Conservation (phyloP, 2,329 filamentous ascomycete genomes). For the Aspergillus awamori region DNA sequence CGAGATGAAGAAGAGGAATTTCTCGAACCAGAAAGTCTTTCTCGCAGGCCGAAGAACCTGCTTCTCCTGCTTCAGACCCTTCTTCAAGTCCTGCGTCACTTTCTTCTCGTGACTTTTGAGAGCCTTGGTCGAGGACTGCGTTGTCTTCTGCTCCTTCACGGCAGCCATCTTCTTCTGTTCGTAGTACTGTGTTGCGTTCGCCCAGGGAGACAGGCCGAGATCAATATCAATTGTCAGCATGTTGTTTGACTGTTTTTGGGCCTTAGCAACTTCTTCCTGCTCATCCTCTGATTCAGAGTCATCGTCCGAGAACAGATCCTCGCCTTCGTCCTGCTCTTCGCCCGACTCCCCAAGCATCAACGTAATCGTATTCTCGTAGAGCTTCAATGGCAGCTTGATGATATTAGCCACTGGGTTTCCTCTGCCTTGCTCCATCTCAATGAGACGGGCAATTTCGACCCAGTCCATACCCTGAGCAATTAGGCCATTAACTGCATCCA, state of each 20-base stretch:
- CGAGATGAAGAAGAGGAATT: slow-evolving; percentile 93
- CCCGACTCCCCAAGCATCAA: slow-evolving; percentile 74
- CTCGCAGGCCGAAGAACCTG: slow-evolving; percentile 80
- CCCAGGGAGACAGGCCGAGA: slow-evolving; percentile 78
- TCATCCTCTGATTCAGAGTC: slow-evolving; percentile 51
- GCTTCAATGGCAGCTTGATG: slow-evolving; percentile 83
- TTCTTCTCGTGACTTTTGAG: slow-evolving; percentile 90
- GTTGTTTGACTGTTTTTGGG: slow-evolving; percentile 39
- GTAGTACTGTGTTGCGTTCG: slow-evolving; percentile 89
- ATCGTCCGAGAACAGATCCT: slow-evolving; percentile 65
- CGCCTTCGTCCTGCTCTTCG: slow-evolving; percentile 66
- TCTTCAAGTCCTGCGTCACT: slow-evolving; percentile 81
- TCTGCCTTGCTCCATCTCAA: slow-evolving; percentile 81
- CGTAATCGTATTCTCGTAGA: slow-evolving; percentile 87
- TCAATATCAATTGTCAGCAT: slow-evolving; percentile 79
- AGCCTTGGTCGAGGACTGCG: slow-evolving; percentile 77
- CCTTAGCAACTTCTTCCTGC: slow-evolving; percentile 29
- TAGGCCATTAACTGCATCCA: slow-evolving; percentile 89
- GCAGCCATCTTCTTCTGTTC: slow-evolving; percentile 83
- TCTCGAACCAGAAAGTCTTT: slow-evolving; percentile 92
- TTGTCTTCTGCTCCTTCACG: slow-evolving; percentile 83
- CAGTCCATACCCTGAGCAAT: slow-evolving; percentile 96
- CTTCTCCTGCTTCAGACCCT: slow-evolving; percentile 88
- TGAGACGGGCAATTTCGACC: slow-evolving; percentile 84
- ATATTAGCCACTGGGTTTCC: slow-evolving; percentile 83